These are phyloP conservation scores for Graphiopsis chlorocephala DNA, from an alignment of 2,329 filamentous ascomycete genomes.

Conservation along the genomic window DNA sequence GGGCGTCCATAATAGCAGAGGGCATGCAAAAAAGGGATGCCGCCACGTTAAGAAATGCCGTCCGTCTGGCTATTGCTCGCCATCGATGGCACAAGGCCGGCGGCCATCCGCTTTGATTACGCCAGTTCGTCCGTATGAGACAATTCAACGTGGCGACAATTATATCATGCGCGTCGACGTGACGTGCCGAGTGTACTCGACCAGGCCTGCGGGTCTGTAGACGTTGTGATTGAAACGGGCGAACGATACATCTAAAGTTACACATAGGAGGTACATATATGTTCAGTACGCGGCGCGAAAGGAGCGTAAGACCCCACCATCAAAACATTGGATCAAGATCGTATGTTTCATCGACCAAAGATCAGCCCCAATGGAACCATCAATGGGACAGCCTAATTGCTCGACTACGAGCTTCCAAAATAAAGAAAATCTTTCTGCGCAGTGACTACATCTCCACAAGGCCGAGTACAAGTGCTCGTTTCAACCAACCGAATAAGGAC, in stretches of 20 bases:
- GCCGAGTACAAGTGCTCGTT: too few relatives aligned
- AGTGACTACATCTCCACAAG: background rate
- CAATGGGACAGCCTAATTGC: background rate
- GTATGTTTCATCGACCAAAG: background rate
- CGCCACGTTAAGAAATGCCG: slow-evolving; percentile 1
- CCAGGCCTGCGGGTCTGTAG: slow-evolving; percentile 11
- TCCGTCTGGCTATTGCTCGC: background rate
- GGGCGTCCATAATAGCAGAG: background rate
- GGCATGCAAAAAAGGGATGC: background rate
- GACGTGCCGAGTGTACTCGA: background rate
- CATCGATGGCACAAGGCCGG: background rate
- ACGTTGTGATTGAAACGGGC: slow-evolving; percentile 4
- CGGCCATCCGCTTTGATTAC: background rate
- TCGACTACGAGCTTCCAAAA: background rate
- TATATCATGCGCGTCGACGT: background rate
- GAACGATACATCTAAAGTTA: background rate
- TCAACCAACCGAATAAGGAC: background rate
- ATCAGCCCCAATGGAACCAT: background rate
- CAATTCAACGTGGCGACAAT: background rate
- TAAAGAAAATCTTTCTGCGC: background rate
- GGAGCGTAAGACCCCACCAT: background rate
- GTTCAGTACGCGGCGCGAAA: background rate
- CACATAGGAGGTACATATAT: background rate
- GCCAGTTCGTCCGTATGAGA: background rate
- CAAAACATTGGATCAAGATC: background rate